These are phyloP conservation scores for Fusarium compactum DNA, from an alignment of 2,329 filamentous ascomycete genomes.

Conservation along the genomic window DNA sequence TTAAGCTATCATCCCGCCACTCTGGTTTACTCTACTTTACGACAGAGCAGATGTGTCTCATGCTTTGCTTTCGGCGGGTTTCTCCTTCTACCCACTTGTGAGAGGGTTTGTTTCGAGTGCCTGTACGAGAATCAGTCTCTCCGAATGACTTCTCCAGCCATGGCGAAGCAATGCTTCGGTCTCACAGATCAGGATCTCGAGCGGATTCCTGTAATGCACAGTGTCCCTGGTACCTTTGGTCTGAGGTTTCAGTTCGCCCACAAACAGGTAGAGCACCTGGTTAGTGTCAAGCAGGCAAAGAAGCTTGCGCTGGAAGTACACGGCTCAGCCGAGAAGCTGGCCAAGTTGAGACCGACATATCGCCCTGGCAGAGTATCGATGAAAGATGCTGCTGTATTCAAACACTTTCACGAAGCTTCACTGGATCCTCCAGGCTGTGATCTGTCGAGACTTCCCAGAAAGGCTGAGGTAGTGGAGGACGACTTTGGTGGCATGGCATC, in stretches of 20 bases:
- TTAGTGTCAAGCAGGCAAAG: constrained; percentile 49
- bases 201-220: constrained; percentile 38
- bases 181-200: constrained; percentile 40
- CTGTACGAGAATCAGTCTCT: constrained; percentile 45
- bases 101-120: constrained; percentile 50
- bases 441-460: constrained; percentile 36
- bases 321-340: constrained; percentile 35
- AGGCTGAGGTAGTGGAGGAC: constrained; percentile 37
- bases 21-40: constrained; percentile 40
- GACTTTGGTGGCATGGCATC: constrained; percentile 44
- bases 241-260: constrained; percentile 33
- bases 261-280: constrained; percentile 36
- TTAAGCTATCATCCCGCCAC: constrained; percentile 41
- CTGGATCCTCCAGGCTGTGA: constrained; percentile 43
- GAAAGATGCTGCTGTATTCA: constrained; percentile 36
- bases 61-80: constrained; percentile 49
- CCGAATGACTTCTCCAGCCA: constrained; percentile 41
- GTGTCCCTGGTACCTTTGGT: constrained; percentile 43
- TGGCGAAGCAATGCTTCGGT: constrained; percentile 43
- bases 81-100: constrained; percentile 50
- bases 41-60: constrained; percentile 44
- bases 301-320: constrained; percentile 45
- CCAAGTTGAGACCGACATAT: constrained; percentile 25
- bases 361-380: constrained; percentile 22
- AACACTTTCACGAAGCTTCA: constrained; percentile 35